A percentile compares a stretch with the other conserved stretches of the same genome.
Conservation (phyloP, 1,284 basidiomycete genomes). For the Mycena citricolor region DNA sequence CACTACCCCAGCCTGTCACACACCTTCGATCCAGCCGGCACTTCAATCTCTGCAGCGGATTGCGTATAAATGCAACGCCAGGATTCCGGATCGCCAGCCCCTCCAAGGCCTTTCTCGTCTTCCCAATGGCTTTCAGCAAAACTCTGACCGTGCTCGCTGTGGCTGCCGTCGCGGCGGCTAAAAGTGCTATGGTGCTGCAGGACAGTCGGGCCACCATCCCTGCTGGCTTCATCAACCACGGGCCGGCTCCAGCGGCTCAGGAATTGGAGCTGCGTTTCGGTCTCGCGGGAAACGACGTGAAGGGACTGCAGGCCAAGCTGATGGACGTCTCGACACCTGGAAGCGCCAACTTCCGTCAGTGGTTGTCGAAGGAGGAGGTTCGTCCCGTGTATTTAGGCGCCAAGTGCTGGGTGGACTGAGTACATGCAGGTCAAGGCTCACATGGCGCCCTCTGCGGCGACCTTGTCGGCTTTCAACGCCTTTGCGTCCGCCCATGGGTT, state of each 20-base stretch:
- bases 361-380: constrained; percentile 46
- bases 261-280: constrained; percentile 41
- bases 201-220: constrained; percentile 30
- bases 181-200: constrained; percentile 19
- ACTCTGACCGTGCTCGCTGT: too few species aligned
- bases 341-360: constrained; percentile 62
- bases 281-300: constrained; percentile 35
- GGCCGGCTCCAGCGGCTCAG: constrained; percentile 36
- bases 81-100: too few species aligned
- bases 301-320: constrained; percentile 60
- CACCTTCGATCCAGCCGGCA: too few species aligned
- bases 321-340: constrained; percentile 66
- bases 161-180: too few species aligned
- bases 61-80: too few species aligned
- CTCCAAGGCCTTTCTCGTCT: too few species aligned
- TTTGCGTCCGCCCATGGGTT: constrained; percentile 65
- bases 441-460: constrained; percentile 57
- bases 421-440: constrained; percentile 52
- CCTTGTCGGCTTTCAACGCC: constrained; percentile 50
- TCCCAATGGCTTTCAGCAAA: too few species aligned
- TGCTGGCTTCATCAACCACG: constrained; percentile 36
- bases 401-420: not conserved
- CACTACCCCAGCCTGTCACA: too few species aligned
- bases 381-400: constrained; percentile 17
- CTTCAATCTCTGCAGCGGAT: too few species aligned